phyloP scores from a whole-genome alignment of 2,329 filamentous ascomycete species.

The Pyricularia pennisetigena region DNA sequence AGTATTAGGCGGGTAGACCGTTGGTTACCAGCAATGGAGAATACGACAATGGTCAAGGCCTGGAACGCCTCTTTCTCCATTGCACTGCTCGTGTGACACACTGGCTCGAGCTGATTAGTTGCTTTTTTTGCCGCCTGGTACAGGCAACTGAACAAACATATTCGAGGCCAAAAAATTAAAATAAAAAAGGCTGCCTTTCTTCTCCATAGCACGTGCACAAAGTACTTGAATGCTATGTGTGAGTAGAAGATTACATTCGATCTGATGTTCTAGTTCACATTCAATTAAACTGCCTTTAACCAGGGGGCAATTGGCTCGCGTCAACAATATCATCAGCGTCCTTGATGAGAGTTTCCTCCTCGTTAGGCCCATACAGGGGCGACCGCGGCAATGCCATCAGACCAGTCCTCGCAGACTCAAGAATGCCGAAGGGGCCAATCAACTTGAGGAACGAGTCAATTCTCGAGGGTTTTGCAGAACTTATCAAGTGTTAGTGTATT shows the following conservation, averaged over 20 bases:
- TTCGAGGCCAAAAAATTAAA: background rate
- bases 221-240: background rate
- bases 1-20: background rate
- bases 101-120: background rate
- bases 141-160: background rate
- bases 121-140: background rate
- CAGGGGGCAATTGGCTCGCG: constrained; percentile 84
- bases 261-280: background rate
- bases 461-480: constrained; percentile 82
- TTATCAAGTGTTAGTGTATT: constrained; percentile 24
- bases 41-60: background rate
- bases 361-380: constrained; percentile 60
- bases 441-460: constrained; percentile 98
- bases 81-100: no score
- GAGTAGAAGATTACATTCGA: background rate
- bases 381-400: constrained; percentile 95
- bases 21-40: background rate
- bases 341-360: constrained; percentile 60
- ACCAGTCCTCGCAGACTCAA: constrained; percentile 91
- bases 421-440: constrained; percentile 85
- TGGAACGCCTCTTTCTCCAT: background rate
- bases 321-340: constrained; percentile 94
- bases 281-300: constrained; percentile 37
- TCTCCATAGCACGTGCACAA: background rate
- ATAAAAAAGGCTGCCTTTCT: background rate